phyloP scores from a whole-genome alignment of 2,329 filamentous ascomycete species.

The Penicillium fuscoglaucum region DNA sequence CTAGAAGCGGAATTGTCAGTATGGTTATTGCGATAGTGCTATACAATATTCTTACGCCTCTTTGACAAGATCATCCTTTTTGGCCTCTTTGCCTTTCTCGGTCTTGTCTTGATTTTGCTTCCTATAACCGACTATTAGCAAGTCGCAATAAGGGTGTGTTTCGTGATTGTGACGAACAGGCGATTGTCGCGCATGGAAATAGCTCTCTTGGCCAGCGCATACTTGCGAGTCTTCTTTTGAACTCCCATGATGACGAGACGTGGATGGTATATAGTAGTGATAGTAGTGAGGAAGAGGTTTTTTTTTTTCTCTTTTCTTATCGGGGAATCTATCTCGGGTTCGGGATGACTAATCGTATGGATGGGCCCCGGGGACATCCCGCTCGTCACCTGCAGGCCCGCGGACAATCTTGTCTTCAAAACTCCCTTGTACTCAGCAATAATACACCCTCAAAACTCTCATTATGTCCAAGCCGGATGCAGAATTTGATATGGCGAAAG shows the following conservation, averaged over 20 bases:
- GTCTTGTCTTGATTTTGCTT: slow-evolving; percentile 23
- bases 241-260: slow-evolving; percentile 68
- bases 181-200: slow-evolving; percentile 79
- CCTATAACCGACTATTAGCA: slow-evolving; percentile 11
- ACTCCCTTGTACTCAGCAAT: neutral
- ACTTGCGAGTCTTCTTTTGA: slow-evolving; percentile 88
- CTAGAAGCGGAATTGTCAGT: slow-evolving; percentile 36
- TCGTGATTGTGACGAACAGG: slow-evolving; percentile 46
- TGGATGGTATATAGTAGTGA: neutral
- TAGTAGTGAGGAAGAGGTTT: slow-evolving; percentile 1
- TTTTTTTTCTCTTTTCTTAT: slow-evolving; percentile 9
- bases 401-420: neutral
- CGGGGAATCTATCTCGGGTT: neutral
- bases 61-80: slow-evolving; percentile 27
- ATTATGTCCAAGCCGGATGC: neutral
- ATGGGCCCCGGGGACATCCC: neutral
- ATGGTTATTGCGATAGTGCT: slow-evolving; percentile 8
- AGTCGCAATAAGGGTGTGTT: neutral
- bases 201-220: slow-evolving; percentile 77
- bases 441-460: neutral
- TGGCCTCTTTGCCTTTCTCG: slow-evolving; percentile 18
- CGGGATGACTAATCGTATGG: neutral
- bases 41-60: slow-evolving; percentile 19
- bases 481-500: slow-evolving; percentile 6
- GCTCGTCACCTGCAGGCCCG: neutral